Evolutionary conservation across 2,329 filamentous ascomycete species (phyloP).

Genomic region (Diaporthe sp.): DNA sequence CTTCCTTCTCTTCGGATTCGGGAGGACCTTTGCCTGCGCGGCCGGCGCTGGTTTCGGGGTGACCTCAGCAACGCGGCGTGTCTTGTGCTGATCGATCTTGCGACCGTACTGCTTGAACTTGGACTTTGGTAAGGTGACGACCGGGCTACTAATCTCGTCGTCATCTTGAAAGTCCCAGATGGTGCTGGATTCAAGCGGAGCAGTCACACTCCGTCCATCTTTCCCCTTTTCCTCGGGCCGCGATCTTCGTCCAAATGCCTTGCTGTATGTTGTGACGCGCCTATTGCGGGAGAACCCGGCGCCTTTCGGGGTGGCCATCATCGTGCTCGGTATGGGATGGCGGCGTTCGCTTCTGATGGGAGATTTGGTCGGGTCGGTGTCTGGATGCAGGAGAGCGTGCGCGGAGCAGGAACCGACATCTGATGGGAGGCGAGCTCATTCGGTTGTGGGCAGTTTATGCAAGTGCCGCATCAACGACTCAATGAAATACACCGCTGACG

Average conservation of each 20-base stretch:
- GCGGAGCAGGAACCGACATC: constrained; percentile 20
- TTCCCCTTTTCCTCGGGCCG: constrained; percentile 36
- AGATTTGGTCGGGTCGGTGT: neutral
- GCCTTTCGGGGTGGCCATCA: constrained; percentile 42
- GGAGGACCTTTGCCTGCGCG: constrained; percentile 17
- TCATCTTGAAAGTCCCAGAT: constrained; percentile 40
- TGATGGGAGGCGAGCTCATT: constrained; percentile 19
- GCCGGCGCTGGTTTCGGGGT: neutral
- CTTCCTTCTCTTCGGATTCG: constrained; percentile 36
- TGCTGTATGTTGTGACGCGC: constrained; percentile 49
- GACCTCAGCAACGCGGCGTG: constrained; percentile 27
- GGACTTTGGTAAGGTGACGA: constrained; percentile 35
- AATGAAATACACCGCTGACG: constrained; percentile 23
- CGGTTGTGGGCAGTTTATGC: constrained; percentile 7
- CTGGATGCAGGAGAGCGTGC: constrained; percentile 6
- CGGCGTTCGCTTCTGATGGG: constrained; percentile 10
- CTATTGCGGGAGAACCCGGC: constrained; percentile 45
- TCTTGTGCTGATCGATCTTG: constrained; percentile 18
- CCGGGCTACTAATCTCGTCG: constrained; percentile 38
- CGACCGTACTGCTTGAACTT: constrained; percentile 35
- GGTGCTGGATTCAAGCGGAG: constrained; percentile 37
- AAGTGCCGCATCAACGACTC: constrained; percentile 22
- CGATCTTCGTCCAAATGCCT: constrained; percentile 42
- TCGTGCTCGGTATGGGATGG: constrained; percentile 8
- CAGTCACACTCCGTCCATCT: constrained; percentile 36